Evolutionary conservation across 2,329 filamentous ascomycete genomes (phyloP).

Genomic region (Graphiopsis chlorocephala): DNA sequence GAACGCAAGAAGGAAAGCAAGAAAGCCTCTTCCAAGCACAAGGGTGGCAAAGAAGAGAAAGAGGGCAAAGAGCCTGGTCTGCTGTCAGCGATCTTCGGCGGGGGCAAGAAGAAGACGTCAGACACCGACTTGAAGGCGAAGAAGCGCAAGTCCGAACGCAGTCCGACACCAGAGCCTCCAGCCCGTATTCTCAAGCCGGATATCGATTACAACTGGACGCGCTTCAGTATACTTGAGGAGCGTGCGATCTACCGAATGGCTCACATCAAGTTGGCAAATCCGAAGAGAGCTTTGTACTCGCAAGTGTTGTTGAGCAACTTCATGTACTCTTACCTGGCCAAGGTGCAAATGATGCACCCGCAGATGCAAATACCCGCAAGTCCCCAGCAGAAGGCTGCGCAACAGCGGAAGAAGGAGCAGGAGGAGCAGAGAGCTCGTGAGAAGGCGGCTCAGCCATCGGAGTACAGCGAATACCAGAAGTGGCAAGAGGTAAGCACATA

Average conservation of each 20-base stretch:
- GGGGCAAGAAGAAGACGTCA: slow-evolving; percentile 66
- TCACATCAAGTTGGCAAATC: slow-evolving; percentile 98
- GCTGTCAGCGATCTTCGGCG: slow-evolving; percentile 91
- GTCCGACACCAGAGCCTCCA: slow-evolving; percentile 76
- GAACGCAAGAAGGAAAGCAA: slow-evolving; percentile 81
- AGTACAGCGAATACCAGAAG: slow-evolving; percentile 37
- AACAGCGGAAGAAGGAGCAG: slow-evolving; percentile 31
- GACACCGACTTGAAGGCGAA: slow-evolving; percentile 72
- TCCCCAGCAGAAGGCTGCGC: slow-evolving; percentile 42
- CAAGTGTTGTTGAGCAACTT: slow-evolving; percentile 98
- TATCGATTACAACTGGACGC: slow-evolving; percentile 92
- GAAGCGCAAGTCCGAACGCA: slow-evolving; percentile 68
- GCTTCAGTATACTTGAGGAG: slow-evolving; percentile 93
- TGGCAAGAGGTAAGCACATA: slow-evolving; percentile 38
- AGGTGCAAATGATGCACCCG: slow-evolving; percentile 98
- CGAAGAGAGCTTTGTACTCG: slow-evolving; percentile 83
- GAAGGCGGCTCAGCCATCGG: slow-evolving; percentile 26
- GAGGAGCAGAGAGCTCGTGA: slow-evolving; percentile 21
- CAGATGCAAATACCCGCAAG: slow-evolving; percentile 84
- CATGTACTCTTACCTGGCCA: slow-evolving; percentile 98
- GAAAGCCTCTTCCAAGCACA: slow-evolving; percentile 62
- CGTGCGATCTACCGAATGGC: slow-evolving; percentile 98
- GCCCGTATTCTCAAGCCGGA: slow-evolving; percentile 75
- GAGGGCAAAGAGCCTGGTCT: slow-evolving; percentile 54
- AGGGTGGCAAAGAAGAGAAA: slow-evolving; percentile 76